Evolutionary conservation across 2,329 filamentous ascomycete species (phyloP), one percentile per base, ranked within the genome.

Genomic region (Ambrosiella beaveri): DNA sequence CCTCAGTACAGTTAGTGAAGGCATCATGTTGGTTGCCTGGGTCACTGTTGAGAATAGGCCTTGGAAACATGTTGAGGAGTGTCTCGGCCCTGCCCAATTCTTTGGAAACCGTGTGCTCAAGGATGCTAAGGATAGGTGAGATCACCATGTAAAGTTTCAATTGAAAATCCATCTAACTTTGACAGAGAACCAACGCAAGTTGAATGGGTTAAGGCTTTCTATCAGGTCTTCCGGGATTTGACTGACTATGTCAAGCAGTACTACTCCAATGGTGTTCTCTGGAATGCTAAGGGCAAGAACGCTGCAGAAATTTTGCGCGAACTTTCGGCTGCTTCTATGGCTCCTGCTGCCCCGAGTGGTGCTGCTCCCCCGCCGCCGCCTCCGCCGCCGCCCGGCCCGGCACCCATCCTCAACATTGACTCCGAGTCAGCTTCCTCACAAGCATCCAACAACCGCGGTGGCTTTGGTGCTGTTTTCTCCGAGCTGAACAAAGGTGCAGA

Each of bases 21-120:
- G 90, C 63, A 90, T 95, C 63, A 85, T 88, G 66, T 84, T 89
- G 44, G 74, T 98, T 60, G 88, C 86, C 39, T 98, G 93, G 93
- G 86, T 97, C 59, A 86, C 85, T 0, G 80, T 93, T 54, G 86
- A 94, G 56, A 78, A 74, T 62, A 89, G 88, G 67, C 93, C 93
- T 1, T 83, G 80, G 63, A 90, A 93, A 66, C 87, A 90, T 65
- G 85, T 97, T 52, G 84, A 84, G 52, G 90, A 95, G 64, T 84
- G 84, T 60, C 76, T 95, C 17, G 83, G 84, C 37, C 85, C 88
- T 55, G 88, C 90, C 45, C 85, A 97, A 68, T 95, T 95, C 73
- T 96, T 88, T 65, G 93, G 93, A 39, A 97, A 98, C 74, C 82
- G 90, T 64, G 87, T 98, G 41, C 74, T 97, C 64, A 95, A 89